phyloP scores from a whole-genome alignment of 768 basidiomycete genomes.

The Rhodosporidiobolus sp. region DNA sequence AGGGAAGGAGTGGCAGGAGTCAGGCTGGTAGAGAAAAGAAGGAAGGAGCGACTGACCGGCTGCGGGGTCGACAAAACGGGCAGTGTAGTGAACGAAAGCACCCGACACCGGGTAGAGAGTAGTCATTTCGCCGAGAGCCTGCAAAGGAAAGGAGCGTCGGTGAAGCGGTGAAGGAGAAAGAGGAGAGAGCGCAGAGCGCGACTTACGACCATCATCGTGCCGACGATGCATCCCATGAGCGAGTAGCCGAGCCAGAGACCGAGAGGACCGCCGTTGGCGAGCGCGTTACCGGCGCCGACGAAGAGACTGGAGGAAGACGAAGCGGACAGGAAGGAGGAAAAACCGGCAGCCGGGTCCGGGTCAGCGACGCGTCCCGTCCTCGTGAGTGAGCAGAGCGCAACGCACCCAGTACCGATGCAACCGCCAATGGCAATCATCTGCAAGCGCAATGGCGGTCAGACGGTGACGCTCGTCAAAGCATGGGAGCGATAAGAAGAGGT shows the following conservation, averaged over 20 bases:
- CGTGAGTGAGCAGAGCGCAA: too few species aligned
- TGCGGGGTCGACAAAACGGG: constrained; percentile 51
- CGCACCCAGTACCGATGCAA: constrained; percentile 2
- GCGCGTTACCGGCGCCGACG: constrained; percentile 56
- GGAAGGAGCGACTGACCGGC: constrained; percentile 40
- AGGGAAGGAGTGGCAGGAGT: neutral
- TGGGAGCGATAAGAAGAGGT: neutral
- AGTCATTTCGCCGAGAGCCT: constrained; percentile 42
- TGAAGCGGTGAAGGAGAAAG: neutral
- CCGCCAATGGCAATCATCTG: constrained; percentile 6
- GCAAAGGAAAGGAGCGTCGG: neutral
- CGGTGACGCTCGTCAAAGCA: neutral
- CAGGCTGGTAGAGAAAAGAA: neutral
- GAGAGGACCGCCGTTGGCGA: constrained; percentile 58
- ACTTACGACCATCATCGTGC: constrained; percentile 47
- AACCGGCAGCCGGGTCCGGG: too few species aligned
- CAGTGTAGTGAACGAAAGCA: constrained; percentile 54
- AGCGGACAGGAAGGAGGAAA: neutral
- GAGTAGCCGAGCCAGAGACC: constrained; percentile 54
- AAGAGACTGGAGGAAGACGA: constrained; percentile 54
- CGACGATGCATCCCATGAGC: constrained; percentile 18
- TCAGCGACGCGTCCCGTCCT: too few species aligned
- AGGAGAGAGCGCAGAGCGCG: neutral
- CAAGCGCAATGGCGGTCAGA: neutral
- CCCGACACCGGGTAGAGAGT: constrained; percentile 48